These are phyloP conservation scores for Diaporthe capsici DNA, from an alignment of 2,329 filamentous ascomycete genomes.

Conservation along the genomic window DNA sequence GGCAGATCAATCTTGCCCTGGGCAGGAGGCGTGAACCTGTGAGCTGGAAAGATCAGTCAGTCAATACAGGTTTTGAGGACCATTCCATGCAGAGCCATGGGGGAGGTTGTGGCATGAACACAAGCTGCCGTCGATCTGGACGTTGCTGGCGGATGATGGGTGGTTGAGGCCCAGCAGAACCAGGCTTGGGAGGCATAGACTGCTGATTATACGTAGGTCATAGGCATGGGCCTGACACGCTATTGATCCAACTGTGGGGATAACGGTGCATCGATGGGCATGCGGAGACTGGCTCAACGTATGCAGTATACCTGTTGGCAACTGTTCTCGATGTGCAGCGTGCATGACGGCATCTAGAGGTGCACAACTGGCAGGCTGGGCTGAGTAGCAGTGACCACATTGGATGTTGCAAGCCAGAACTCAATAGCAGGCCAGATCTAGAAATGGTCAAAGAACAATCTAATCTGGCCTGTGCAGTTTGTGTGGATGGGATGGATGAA, in stretches of 20 bases:
- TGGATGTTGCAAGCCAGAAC: not conserved
- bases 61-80: conserved; percentile 7
- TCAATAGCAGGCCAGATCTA: not conserved
- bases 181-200: not conserved
- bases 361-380: not conserved
- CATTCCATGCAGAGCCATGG: not conserved
- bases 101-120: not conserved
- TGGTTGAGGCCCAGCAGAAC: not conserved
- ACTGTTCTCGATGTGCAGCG: not conserved
- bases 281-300: not conserved
- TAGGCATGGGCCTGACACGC: not conserved
- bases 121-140: not conserved
- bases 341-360: not conserved
- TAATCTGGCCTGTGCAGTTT: not conserved
- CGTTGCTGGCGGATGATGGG: not conserved
- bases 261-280: not conserved
- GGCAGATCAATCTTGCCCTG: not conserved
- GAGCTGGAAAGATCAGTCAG: not conserved
- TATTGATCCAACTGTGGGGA: not conserved
- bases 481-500: not conserved
- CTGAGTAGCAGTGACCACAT: not conserved
- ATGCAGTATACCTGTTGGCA: not conserved
- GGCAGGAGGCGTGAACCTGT: not conserved
- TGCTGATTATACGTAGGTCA: not conserved
- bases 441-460: not conserved